Percentiles rank a stretch among this genome's conserved stretches.
Conservation (phyloP, 75 land plant species). For the Selaginella moellendorffii region DNA sequence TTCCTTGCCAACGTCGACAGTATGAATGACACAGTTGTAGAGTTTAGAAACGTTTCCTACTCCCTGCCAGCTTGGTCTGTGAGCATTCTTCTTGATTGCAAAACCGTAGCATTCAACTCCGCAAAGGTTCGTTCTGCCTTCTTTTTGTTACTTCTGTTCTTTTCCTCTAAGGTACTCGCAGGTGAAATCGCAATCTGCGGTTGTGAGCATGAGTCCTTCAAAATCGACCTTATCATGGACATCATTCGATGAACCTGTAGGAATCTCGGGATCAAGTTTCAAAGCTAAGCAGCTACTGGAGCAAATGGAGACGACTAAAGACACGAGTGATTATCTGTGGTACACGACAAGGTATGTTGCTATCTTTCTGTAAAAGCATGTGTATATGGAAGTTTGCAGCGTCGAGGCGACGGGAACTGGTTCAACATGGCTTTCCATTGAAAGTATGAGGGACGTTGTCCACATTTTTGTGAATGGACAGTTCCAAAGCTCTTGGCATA, state of each 20-base stretch:
- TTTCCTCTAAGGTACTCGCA: neutral
- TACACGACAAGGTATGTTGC: conserved; percentile 52
- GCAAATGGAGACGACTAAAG: conserved; percentile 42
- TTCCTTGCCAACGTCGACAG: conserved; percentile 47
- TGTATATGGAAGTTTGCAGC: neutral
- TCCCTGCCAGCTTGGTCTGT: conserved; percentile 72
- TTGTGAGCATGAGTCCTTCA: neutral
- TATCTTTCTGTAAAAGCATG: neutral
- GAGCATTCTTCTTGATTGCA: conserved; percentile 82
- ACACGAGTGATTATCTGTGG: conserved; percentile 78
- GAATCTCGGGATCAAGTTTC: conserved; percentile 8
- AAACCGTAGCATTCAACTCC: conserved; percentile 51
- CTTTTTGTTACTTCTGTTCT: neutral
- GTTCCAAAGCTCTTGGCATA: conserved; percentile 31
- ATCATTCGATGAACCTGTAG: conserved; percentile 39
- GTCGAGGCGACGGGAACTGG: neutral
- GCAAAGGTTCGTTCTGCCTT: conserved; percentile 30
- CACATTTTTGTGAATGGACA: conserved; percentile 74
- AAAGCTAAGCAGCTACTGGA: conserved; percentile 34
- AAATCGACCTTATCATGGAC: conserved; percentile 31
- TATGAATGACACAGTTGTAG: conserved; percentile 24
- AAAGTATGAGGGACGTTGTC: conserved; percentile 59
- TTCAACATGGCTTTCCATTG: conserved; percentile 9
- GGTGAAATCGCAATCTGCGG: neutral
- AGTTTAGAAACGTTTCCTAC: conserved; percentile 38